phyloP scores from a whole-genome alignment of 78 protist genomes.

The Dictyostelium citrinum region DNA sequence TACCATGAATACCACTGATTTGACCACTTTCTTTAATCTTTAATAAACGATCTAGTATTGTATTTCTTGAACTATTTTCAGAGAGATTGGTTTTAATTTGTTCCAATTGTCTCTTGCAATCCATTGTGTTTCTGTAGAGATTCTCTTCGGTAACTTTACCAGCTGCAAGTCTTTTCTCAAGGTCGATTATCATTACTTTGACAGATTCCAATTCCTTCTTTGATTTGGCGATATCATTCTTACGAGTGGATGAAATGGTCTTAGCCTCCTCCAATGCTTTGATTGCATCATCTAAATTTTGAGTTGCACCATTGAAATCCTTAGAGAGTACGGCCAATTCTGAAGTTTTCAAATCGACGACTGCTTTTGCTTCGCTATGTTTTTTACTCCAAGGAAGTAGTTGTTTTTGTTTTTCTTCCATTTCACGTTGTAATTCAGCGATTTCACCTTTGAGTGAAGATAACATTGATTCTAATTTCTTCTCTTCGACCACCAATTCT shows the following conservation, averaged over 20 bases:
- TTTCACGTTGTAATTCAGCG: slow-evolving; percentile 60
- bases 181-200: neutral
- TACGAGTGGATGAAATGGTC: neutral
- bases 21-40: slow-evolving; percentile 27
- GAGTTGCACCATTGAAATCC: slow-evolving; percentile 16
- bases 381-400: slow-evolving; percentile 76
- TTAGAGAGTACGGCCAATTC: slow-evolving; percentile 69
- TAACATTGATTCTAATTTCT: slow-evolving; percentile 64
- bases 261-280: slow-evolving; percentile 36
- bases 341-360: slow-evolving; percentile 49
- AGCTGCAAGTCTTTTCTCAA: neutral
- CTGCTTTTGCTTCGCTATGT: slow-evolving; percentile 20
- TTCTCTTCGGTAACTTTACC: neutral
- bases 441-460: slow-evolving; percentile 76
- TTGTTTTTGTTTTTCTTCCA: slow-evolving; percentile 87
- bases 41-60: slow-evolving; percentile 72
- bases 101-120: neutral
- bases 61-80: neutral
- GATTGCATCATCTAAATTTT: slow-evolving; percentile 31
- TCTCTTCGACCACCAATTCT: slow-evolving; percentile 51
- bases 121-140: neutral
- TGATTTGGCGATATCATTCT: slow-evolving; percentile 10
- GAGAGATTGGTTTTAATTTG: slow-evolving; percentile 9
- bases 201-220: slow-evolving; percentile 8
- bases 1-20: slow-evolving; percentile 91